Evolutionary conservation across 1,284 basidiomycete genomes (phyloP).

Genomic region (Malassezia cuniculi): DNA sequence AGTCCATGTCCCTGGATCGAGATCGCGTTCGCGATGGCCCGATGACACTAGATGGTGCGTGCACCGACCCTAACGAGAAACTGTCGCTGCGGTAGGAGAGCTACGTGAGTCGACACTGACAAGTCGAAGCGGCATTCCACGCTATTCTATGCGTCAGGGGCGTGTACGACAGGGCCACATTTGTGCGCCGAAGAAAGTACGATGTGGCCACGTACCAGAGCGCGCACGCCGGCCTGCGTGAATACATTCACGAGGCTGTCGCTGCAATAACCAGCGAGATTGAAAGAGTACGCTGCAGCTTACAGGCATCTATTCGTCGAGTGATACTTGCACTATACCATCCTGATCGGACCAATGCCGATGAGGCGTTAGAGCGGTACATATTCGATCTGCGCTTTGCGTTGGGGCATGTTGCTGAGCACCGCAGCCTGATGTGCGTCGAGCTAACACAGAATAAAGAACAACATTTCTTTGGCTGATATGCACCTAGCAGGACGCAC

Average conservation of each 20-base stretch:
- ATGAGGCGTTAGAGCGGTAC: conserved; percentile 56
- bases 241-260: conserved; percentile 71
- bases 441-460: conserved; percentile 6
- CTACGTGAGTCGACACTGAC: conserved; percentile 7
- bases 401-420: conserved; percentile 59
- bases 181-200: conserved; percentile 73
- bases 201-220: conserved; percentile 79
- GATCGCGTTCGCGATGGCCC: conserved; percentile 12
- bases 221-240: conserved; percentile 69
- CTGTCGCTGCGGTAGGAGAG: conserved; percentile 3
- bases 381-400: conserved; percentile 53
- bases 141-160: conserved; percentile 77
- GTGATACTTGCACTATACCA: conserved; percentile 55
- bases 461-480: conserved; percentile 5
- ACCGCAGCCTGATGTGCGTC: conserved; percentile 39
- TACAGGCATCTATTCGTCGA: conserved; percentile 49
- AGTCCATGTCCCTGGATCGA: too few relatives aligned
- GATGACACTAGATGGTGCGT: conserved; percentile 15
- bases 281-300: conserved; percentile 49
- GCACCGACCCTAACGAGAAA: conserved; percentile 3
- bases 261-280: conserved; percentile 65
- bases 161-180: conserved; percentile 64
- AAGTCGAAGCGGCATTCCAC: conserved; percentile 75
- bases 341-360: conserved; percentile 62
- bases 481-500: conserved; percentile 3